A percentile compares a stretch with the other conserved stretches of the same genome.
These are phyloP conservation scores for Flaveria floridana DNA, from an alignment of 140 eudicot species.

Conservation along the genomic window DNA sequence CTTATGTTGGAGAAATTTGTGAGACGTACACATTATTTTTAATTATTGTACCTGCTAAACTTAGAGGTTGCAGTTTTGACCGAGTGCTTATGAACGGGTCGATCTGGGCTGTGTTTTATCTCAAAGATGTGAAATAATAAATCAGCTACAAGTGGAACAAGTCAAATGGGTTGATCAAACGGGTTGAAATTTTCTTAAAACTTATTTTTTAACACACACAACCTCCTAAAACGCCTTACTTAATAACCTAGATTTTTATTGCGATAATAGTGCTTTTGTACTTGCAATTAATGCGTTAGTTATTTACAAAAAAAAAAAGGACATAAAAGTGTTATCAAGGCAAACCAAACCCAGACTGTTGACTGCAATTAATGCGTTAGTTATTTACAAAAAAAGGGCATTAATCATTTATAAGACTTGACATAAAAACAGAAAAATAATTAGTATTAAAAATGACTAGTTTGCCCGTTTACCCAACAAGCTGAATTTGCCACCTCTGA, in stretches of 20 bases:
- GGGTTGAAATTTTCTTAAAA: not conserved
- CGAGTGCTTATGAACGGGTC: not conserved
- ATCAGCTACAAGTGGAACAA: not conserved
- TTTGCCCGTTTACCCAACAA: not conserved
- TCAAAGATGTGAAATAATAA: not conserved
- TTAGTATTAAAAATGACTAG: not conserved
- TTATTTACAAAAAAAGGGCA: no score
- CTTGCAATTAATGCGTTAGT: not conserved
- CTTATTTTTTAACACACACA: not conserved
- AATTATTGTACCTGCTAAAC: not conserved
- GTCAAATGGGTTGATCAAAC: not conserved
- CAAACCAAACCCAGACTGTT: not conserved
- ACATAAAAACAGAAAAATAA: not conserved
- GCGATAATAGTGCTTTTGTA: not conserved
- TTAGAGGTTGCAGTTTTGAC: not conserved
- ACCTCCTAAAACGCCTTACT: not conserved
- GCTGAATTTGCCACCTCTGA: slow-evolving; percentile 1
- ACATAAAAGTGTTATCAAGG: not conserved
- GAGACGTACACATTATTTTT: not conserved
- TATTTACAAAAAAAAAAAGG: not conserved
- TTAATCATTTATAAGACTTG: not conserved
- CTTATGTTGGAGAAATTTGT: not conserved
- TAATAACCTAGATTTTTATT: not conserved
- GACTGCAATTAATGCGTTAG: not conserved
- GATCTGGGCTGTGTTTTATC: not conserved